These are phyloP conservation scores for Pseudogymnoascus sp. DNA, from an alignment of 2,329 filamentous ascomycete genomes.

Conservation along the genomic window DNA sequence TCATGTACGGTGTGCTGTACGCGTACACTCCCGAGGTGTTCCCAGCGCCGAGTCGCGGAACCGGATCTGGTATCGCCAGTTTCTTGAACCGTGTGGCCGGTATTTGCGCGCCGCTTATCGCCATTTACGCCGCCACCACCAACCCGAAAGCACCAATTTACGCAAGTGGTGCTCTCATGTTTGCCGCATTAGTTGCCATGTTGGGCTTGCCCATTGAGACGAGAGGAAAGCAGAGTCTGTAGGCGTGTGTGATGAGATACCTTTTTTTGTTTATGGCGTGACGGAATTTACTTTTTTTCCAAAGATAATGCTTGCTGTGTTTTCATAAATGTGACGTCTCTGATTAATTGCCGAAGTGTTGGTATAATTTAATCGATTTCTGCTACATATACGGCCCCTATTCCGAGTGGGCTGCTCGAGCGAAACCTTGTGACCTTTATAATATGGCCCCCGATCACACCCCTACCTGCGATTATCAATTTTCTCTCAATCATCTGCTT, in stretches of 20 bases:
- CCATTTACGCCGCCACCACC: conserved; percentile 37
- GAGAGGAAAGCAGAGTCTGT: conserved; percentile 49
- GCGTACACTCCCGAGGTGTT: conserved; percentile 73
- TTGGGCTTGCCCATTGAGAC: conserved; percentile 56
- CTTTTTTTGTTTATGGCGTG: background rate
- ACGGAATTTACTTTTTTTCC: background rate
- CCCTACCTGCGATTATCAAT: too few species aligned
- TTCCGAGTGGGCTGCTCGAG: too few species aligned
- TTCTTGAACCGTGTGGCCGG: conserved; percentile 63
- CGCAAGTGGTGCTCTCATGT: conserved; percentile 47
- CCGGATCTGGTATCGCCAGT: conserved; percentile 63
- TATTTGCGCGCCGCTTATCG: conserved; percentile 60
- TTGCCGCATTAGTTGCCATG: conserved; percentile 52
- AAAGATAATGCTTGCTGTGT: too few species aligned
- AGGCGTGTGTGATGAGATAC: conserved; percentile 9
- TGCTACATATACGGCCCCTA: too few species aligned
- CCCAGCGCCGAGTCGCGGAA: conserved; percentile 62
- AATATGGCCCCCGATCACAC: too few species aligned
- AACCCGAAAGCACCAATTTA: conserved; percentile 51
- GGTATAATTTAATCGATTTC: too few species aligned
- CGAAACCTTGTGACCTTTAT: too few species aligned
- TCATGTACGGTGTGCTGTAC: conserved; percentile 71
- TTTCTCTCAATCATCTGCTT: too few species aligned
- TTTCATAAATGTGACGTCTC: too few species aligned
- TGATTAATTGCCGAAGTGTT: too few species aligned